Evolutionary conservation across 352 stramenopile species (phyloP).

Genomic region (Thalassiosira mediterranea): DNA sequence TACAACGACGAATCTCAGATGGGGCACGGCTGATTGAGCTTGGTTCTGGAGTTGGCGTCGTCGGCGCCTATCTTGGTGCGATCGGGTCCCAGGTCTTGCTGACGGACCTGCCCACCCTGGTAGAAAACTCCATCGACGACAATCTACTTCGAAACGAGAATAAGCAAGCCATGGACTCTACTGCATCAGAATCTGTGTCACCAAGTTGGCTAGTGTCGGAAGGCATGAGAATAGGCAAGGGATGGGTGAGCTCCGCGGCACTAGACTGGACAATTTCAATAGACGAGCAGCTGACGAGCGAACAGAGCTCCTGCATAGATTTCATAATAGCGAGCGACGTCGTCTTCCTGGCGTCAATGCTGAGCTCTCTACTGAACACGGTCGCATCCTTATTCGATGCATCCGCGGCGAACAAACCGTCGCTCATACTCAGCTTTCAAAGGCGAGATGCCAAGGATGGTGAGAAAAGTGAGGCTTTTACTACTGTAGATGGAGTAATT

Average conservation of each 20-base stretch:
- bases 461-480: conserved; percentile 54
- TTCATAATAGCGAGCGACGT: conserved; percentile 70
- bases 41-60: conserved; percentile 50
- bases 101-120: conserved; percentile 56
- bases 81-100: conserved; percentile 44
- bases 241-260: conserved; percentile 47
- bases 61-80: conserved; percentile 42
- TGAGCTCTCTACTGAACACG: conserved; percentile 65
- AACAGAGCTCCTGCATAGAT: conserved; percentile 46
- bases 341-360: conserved; percentile 66
- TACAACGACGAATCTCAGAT: conserved; percentile 16
- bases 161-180: background rate
- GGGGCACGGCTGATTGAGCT: conserved; percentile 42
- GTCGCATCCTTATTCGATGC: conserved; percentile 54
- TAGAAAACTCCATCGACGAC: conserved; percentile 44
- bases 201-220: conserved; percentile 46
- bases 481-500: conserved; percentile 60
- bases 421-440: conserved; percentile 74
- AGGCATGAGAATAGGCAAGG: conserved; percentile 56
- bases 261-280: conserved; percentile 69
- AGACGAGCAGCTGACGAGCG: conserved; percentile 37
- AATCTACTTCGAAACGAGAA: conserved; percentile 43
- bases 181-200: background rate
- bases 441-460: conserved; percentile 56
- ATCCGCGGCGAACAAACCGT: conserved; percentile 26